These are phyloP conservation scores for Penstemon eatonii DNA, from an alignment of 257 asterid genomes.

Conservation along the genomic window DNA sequence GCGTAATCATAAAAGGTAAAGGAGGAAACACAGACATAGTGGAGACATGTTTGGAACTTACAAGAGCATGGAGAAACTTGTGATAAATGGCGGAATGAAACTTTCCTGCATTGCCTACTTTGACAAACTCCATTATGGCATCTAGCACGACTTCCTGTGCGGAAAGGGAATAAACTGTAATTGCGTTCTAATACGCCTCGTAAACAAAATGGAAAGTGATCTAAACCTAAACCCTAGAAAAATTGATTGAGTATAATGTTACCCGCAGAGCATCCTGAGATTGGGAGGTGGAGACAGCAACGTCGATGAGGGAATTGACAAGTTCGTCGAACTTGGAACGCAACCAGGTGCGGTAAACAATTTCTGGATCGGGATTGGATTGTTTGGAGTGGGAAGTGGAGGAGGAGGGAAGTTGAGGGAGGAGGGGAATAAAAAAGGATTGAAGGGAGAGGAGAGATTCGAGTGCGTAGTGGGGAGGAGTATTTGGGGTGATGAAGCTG, in stretches of 20 bases:
- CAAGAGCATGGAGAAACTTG: conserved; percentile 63
- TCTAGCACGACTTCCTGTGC: conserved; percentile 79
- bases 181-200: not conserved
- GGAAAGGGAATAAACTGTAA: not conserved
- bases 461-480: conserved; percentile 58
- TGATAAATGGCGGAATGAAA: conserved; percentile 77
- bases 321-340: conserved; percentile 77
- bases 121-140: conserved; percentile 83
- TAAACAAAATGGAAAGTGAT: not conserved
- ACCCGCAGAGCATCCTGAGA: conserved; percentile 64
- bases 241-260: not conserved
- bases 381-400: conserved; percentile 24
- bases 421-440: conserved; percentile 79
- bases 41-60: conserved; percentile 35
- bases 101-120: conserved; percentile 75
- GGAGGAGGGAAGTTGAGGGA: conserved; percentile 54
- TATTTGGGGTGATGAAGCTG: conserved; percentile 43
- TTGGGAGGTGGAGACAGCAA: conserved; percentile 40
- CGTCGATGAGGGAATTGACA: conserved; percentile 40
- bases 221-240: not conserved
- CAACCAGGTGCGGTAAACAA: conserved; percentile 62
- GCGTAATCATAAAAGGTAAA: not conserved
- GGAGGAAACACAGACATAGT: not conserved
- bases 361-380: conserved; percentile 41
- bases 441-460: conserved; percentile 83